Evolutionary conservation across 352 stramenopile species (phyloP), one percentile per base, ranked within the genome.

Genomic region (Thalassiosira hispida): DNA sequence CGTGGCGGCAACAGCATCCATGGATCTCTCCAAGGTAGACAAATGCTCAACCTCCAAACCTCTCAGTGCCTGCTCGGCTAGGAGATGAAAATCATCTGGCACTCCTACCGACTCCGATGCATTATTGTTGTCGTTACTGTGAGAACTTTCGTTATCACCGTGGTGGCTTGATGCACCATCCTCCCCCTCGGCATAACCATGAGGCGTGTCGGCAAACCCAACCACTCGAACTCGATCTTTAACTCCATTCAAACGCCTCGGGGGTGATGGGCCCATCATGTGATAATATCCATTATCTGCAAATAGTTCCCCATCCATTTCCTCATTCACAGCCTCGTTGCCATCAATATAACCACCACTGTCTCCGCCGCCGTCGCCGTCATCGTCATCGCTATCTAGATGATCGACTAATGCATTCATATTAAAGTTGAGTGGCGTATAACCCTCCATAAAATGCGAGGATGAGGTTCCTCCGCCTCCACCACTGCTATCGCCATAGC

Each of bases 21-120:
- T 38, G 22, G 35, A 61, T 60, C 56, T 63, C 49, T 72, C 25
- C 31, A 81, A 67, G 14, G 73, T 76, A 16, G 52, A 49, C 47
- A 33, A 47, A 64, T 76, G 67, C 4, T 84, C 76, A n/a, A 71
- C 62, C 18, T 84, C 76, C 40, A 84, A 72, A 51, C 76, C 76
- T 52, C 61, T 29, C 16, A 84, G 65, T 42, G 69, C 76, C 40
- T 66, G 52, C 35, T 84, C 76, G 46, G 76, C 76, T 14, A 84
- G 29, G 29, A 62, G 29, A 29, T 65, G 56, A 66, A 84, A 84
- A 65, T 84, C 76, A 46, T 31, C 38, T 33, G 76, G 76, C 16
- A 79, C 35, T 16, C 71, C 29, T 11, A 59, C 44, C 16, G 33
- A 40, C 18, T 69, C 25, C 25, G 47, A 44, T 7, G 25, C 27